Evolutionary conservation across 495 filamentous ascomycete species (phyloP).

Genomic region (Staphylotrichum longicolle): DNA sequence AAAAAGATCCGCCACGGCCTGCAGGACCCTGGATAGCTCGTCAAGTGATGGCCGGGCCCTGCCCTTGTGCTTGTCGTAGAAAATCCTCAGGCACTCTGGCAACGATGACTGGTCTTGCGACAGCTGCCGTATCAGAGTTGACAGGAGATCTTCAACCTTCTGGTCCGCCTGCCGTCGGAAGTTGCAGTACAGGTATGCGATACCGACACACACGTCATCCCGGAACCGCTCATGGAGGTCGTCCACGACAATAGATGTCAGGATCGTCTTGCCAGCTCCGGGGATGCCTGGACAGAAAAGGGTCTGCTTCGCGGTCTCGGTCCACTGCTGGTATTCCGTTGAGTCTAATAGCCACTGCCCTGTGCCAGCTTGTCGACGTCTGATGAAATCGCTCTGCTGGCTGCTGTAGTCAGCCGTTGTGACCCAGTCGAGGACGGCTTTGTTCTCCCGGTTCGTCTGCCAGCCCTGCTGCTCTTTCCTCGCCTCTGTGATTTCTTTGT

Average conservation of each 20-base stretch:
- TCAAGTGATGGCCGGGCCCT: slow-evolving; percentile 29
- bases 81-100: slow-evolving; percentile 19
- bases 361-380: slow-evolving; percentile 35
- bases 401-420: slow-evolving; percentile 24
- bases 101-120: slow-evolving; percentile 18
- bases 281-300: slow-evolving; percentile 48
- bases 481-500: not conserved
- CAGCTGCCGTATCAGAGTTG: slow-evolving; percentile 40
- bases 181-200: slow-evolving; percentile 48
- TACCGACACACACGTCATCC: slow-evolving; percentile 27
- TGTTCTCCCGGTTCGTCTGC: not conserved
- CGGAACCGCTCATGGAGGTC: slow-evolving; percentile 26
- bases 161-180: slow-evolving; percentile 36
- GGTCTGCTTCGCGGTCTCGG: slow-evolving; percentile 25
- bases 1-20: slow-evolving; percentile 23
- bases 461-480: not conserved
- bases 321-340: not conserved
- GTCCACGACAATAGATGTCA: slow-evolving; percentile 40
- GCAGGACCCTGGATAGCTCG: slow-evolving; percentile 29
- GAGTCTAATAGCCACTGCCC: slow-evolving; percentile 46
- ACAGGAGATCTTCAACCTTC: slow-evolving; percentile 27
- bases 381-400: slow-evolving; percentile 28
- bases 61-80: slow-evolving; percentile 27
- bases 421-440: slow-evolving; percentile 32
- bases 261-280: slow-evolving; percentile 37